These are phyloP conservation scores for Candida gigantensis DNA, from an alignment of 1,139 yeast species.

Conservation along the genomic window DNA sequence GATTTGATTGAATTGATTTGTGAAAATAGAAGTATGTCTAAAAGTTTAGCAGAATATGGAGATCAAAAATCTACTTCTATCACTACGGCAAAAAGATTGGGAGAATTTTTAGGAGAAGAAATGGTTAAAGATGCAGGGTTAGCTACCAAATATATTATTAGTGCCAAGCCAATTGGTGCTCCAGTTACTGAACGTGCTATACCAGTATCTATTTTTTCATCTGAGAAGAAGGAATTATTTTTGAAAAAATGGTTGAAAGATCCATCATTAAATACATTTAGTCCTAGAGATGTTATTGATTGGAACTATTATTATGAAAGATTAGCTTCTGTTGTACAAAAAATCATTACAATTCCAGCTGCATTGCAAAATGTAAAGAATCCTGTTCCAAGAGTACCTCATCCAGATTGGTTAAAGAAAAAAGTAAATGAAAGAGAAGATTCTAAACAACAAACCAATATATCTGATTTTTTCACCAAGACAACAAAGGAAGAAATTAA, in stretches of 20 bases:
- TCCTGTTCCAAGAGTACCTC: slow-evolving; percentile 93
- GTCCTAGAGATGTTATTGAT: slow-evolving; percentile 86
- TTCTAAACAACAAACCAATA: slow-evolving; percentile 68
- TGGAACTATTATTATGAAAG: slow-evolving; percentile 94
- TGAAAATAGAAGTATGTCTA: slow-evolving; percentile 95
- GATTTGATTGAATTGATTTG: slow-evolving; percentile 93
- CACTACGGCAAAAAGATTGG: slow-evolving; percentile 89
- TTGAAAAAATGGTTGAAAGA: slow-evolving; percentile 88
- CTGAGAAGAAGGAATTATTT: slow-evolving; percentile 65
- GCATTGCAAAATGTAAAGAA: slow-evolving; percentile 87
- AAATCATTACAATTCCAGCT: slow-evolving; percentile 96
- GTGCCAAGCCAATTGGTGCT: slow-evolving; percentile 78
- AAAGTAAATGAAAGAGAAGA: slow-evolving; percentile 62
- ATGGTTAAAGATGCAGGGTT: slow-evolving; percentile 97
- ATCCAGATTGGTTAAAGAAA: slow-evolving; percentile 89
- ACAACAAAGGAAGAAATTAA: slow-evolving; percentile 34
- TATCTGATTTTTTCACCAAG: slow-evolving; percentile 57
- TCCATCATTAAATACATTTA: slow-evolving; percentile 75
- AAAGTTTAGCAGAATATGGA: slow-evolving; percentile 85
- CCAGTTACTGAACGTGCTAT: slow-evolving; percentile 97
- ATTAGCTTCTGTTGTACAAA: slow-evolving; percentile 89
- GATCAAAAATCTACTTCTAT: slow-evolving; percentile 92
- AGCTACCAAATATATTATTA: slow-evolving; percentile 91
- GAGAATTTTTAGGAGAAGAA: slow-evolving; percentile 95
- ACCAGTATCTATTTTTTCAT: slow-evolving; percentile 93